Evolutionary conservation across 75 land plant species (phyloP).

Genomic region (Sequoia sempervirens): DNA sequence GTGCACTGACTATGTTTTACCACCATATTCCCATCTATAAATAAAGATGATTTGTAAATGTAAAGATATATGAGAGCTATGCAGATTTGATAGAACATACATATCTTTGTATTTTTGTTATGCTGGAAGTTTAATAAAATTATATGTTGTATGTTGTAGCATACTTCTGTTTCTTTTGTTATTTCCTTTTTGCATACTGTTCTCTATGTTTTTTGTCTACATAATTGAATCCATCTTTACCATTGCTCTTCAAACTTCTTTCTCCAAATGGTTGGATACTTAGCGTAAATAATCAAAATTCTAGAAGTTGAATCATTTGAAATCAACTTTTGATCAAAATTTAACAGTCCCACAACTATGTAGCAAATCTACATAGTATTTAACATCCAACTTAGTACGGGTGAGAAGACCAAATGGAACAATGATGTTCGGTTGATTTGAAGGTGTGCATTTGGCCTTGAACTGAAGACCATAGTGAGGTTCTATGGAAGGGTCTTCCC

Average conservation of each 20-base stretch:
- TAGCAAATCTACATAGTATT: conserved; percentile 23
- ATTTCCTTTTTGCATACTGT: too few species aligned
- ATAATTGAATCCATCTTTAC: conserved; percentile 17
- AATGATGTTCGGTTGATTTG: too few species aligned
- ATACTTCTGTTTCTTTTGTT: too few species aligned
- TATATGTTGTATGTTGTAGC: too few species aligned
- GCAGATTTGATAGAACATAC: too few species aligned
- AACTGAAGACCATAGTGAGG: background rate
- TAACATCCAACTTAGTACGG: conserved; percentile 17
- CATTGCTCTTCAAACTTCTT: conserved; percentile 5
- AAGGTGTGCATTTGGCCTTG: background rate
- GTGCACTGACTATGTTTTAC: too few species aligned
- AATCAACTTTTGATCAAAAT: conserved; percentile 19
- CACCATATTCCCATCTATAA: too few species aligned
- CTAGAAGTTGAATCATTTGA: background rate
- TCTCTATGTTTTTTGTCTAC: too few species aligned
- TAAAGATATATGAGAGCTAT: too few species aligned
- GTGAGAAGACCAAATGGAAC: conserved; percentile 13
- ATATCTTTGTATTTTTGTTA: too few species aligned
- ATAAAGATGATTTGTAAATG: too few species aligned
- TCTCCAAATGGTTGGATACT: background rate
- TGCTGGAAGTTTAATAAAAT: too few species aligned
- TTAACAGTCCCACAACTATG: conserved; percentile 11
- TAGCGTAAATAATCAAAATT: background rate
- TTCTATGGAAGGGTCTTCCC: background rate